Conservation (phyloP, 1,139 yeast species). For the Pichia cactophila region DNA sequence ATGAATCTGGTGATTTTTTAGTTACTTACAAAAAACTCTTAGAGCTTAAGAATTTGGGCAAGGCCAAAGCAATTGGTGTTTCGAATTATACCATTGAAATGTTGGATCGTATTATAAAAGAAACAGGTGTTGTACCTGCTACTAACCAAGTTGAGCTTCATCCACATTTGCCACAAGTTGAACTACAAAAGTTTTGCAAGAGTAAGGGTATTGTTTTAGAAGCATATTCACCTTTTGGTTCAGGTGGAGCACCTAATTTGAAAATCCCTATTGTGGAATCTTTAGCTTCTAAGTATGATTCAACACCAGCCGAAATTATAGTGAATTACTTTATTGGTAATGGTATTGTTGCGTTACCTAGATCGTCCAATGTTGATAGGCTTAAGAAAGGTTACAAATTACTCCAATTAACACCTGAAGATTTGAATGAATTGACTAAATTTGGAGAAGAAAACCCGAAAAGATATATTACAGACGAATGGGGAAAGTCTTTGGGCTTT, state of each 20-base stretch:
- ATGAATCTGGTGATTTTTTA: constrained; percentile 33
- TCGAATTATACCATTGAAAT: constrained; percentile 46
- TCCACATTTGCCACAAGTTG: constrained; percentile 61
- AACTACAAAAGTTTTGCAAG: constrained; percentile 46
- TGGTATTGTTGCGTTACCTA: constrained; percentile 46
- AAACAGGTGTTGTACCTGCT: constrained; percentile 41
- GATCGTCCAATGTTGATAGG: constrained; percentile 36
- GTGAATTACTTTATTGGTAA: constrained; percentile 48
- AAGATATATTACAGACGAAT: constrained; percentile 30
- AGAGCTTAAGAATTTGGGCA: constrained; percentile 31
- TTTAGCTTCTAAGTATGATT: constrained; percentile 41
- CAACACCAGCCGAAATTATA: constrained; percentile 40
- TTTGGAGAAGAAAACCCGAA: constrained; percentile 40
- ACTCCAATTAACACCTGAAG: constrained; percentile 28
- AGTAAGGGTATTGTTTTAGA: constrained; percentile 47
- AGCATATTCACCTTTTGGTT: constrained; percentile 68
- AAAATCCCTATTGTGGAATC: constrained; percentile 36
- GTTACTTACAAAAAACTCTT: constrained; percentile 41
- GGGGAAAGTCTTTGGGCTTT: constrained; percentile 20
- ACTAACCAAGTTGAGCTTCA: constrained; percentile 55
- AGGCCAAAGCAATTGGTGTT: constrained; percentile 51
- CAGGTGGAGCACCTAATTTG: constrained; percentile 48
- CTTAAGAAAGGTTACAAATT: constrained; percentile 22
- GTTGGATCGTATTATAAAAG: constrained; percentile 39
- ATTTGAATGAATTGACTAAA: constrained; percentile 35